Base-by-base conservation (phyloP, 257 asterid genomes). In the Solanum medicagineum region DNA sequence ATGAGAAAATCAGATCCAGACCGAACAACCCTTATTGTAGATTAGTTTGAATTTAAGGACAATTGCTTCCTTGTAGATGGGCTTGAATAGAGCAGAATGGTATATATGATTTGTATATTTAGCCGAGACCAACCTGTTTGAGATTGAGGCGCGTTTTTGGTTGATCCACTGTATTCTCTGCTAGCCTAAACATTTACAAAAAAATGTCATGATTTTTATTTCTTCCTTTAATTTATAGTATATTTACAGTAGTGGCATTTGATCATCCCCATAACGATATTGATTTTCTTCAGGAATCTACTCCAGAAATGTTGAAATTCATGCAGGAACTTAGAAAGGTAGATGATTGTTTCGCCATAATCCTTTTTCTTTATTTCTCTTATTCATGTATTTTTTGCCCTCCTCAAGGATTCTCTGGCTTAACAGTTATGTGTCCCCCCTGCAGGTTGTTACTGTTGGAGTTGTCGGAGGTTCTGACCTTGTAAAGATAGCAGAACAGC, bases 391-490 rank as follows among this genome's bases (percentile, higher is more conserved):
- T 44, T 36, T n/a, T 45, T 84, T 49, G 36, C 84, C 2, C 53
- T 54, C 45, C 45, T 29, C 11, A 24, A 29, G 74, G n/a, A 66
- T 9, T 68, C 24, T 32, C 16, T 68, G 47, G 24, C 24, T 84
- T 80, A 57, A 73, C 81, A 22, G 20, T n/a, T 19, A 59, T 80
- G 81, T 44, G 36, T 36, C 42, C 70, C 54, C 42, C 74, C 55
- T 80, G 75, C 90, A 96, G 99, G 96, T 93, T 86, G 95, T 92
- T 74, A 91, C 92, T 7, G 92, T 95, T 81, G 99, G 99, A 69
- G 94, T 97, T 60, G 99, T 97, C 89, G 99, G 99, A 85, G 99
- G 99, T 89, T 97, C 99, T 74, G 99, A 97, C 88, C 93, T 97
- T 71, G 94, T 93, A 59, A 97, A 95, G 93, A 97, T 97, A 90